Base-by-base conservation (phyloP, 768 basidiomycete species). In the Rhizopogon sp. region DNA sequence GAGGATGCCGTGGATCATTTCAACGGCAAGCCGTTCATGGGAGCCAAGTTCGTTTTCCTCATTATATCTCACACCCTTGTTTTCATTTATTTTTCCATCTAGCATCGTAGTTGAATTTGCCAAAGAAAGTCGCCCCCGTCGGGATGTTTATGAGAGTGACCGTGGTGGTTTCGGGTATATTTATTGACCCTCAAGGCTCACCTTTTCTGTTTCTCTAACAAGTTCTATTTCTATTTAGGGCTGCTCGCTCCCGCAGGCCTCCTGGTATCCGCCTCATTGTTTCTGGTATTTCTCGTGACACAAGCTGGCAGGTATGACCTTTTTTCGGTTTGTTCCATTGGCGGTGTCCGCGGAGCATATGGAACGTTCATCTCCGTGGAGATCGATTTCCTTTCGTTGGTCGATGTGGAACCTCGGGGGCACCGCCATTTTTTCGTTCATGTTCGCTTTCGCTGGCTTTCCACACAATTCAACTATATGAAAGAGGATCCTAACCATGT, bases 91-190 rank as follows among this genome's bases (percentile, higher is more conserved):
- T 17, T 5, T 10, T 35, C 10, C 37, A 39, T 50, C 16, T 62
- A 97, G 95, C 66, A 90, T 99, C 59, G 89, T 97, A 13, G 93
- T 99, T 43, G 93, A 99, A 69, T 93, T 93, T 65, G 93, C 96
- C 7, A 95, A 96, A 70, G 95, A 98, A 64, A 87, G 85, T 57
- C 85, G 92, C 20, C 88, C 88, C 53, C 87, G 90, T 60, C 82
- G 92, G 53, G 92, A 93, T 17, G 71, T 73, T 14, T 89, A 87
- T 61, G 89, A 88, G 50, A 68, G 76, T 31, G 75, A 77, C 39
- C 70, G 81, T 64, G 47, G 35, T 11, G 72, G 74, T 56, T 72
- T 85, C 67, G 83, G 85, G 82, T 85, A 80, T 65, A 54, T 58
- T 20, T 20, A 3, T 17, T 28, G 40, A 49, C 33, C 25, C 6